Percentiles rank a stretch among this genome's conserved stretches.
Evolutionary conservation across 331 rosid species (phyloP).

Genomic region (Quercus lobata): DNA sequence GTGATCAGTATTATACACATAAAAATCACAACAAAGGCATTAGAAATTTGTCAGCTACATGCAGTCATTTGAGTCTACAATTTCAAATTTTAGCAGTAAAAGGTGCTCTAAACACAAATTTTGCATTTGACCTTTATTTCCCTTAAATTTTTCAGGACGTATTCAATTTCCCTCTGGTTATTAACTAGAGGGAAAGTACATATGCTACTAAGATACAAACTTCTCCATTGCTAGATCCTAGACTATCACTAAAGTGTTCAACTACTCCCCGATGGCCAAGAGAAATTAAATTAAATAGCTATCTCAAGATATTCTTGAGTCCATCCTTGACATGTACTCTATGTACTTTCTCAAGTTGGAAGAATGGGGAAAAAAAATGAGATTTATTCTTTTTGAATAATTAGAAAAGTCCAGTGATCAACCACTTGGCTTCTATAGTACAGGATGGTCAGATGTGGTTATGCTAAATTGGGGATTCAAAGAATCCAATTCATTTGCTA

Average conservation of each 20-base stretch:
- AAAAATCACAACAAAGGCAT: too few relatives aligned
- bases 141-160: neutral
- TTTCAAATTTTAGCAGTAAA: neutral
- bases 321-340: neutral
- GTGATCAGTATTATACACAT: too few relatives aligned
- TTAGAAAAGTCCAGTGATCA: neutral
- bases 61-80: too few relatives aligned
- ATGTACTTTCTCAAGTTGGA: neutral
- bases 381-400: neutral
- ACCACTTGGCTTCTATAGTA: neutral
- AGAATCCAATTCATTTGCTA: neutral
- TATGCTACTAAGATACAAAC: neutral
- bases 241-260: neutral
- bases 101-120: neutral
- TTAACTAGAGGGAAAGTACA: neutral
- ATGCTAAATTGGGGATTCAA: neutral
- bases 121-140: neutral
- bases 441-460: neutral
- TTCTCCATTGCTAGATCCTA: neutral
- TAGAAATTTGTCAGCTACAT: too few relatives aligned
- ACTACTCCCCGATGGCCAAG: too few relatives aligned
- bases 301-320: too few relatives aligned
- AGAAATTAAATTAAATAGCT: too few relatives aligned
- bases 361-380: neutral
- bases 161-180: neutral